Percentiles rank a stretch among this genome's conserved stretches.
Evolutionary conservation across 2,329 filamentous ascomycete genomes (phyloP).

Genomic region (Phoma sp.): DNA sequence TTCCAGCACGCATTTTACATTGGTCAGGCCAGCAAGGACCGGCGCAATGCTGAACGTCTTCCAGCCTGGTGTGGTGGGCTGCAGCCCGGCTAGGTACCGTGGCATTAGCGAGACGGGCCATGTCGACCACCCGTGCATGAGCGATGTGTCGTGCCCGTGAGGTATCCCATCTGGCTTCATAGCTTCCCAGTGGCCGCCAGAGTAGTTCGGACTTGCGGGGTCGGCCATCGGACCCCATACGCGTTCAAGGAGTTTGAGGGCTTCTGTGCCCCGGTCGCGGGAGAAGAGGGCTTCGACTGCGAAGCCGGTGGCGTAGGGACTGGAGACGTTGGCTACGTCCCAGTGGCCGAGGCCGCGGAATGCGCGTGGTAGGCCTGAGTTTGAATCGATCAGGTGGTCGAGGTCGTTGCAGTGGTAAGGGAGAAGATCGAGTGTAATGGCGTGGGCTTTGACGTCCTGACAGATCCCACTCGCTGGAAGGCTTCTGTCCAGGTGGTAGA

Average conservation of each 20-base stretch:
- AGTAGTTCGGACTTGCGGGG: conserved; percentile 4
- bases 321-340: conserved; percentile 9
- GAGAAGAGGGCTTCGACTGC: conserved; percentile 13
- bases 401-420: conserved; percentile 2
- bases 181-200: conserved; percentile 15
- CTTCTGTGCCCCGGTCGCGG: neutral
- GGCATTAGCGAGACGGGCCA: conserved; percentile 20
- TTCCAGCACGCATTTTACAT: conserved; percentile 3
- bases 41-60: conserved; percentile 11
- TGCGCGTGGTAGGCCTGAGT: conserved; percentile 1
- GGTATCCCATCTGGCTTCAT: conserved; percentile 16
- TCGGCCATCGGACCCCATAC: conserved; percentile 17
- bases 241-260: conserved; percentile 8
- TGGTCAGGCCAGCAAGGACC: conserved; percentile 6
- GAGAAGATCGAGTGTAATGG: neutral
- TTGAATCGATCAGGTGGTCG: conserved; percentile 2
- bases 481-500: neutral
- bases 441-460: conserved; percentile 14
- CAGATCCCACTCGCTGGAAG: conserved; percentile 9
- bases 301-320: conserved; percentile 13
- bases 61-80: conserved; percentile 14
- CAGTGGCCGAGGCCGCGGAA: conserved; percentile 14
- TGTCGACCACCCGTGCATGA: conserved; percentile 18
- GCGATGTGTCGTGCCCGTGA: conserved; percentile 13
- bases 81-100: conserved; percentile 13